phyloP scores from a whole-genome alignment of 2,329 filamentous ascomycete genomes.

The Botrytis hyacinthi region DNA sequence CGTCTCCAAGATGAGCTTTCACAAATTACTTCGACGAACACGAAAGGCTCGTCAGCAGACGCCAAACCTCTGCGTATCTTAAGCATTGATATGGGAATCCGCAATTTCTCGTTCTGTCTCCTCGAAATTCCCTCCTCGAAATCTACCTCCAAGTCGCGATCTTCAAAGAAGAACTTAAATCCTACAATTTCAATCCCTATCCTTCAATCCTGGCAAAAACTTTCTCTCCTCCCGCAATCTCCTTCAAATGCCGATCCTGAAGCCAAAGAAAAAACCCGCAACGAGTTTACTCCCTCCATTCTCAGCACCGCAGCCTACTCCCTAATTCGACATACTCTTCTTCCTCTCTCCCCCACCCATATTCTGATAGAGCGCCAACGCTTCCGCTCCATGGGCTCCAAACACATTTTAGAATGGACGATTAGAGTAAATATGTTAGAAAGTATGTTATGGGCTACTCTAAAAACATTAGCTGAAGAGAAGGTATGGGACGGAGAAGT shows the following conservation, averaged over 20 bases:
- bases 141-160: neutral
- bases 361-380: slow-evolving; percentile 67
- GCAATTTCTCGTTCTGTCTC: slow-evolving; percentile 74
- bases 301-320: slow-evolving; percentile 56
- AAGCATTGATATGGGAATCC: slow-evolving; percentile 82
- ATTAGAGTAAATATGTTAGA: slow-evolving; percentile 79
- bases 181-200: neutral
- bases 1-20: slow-evolving; percentile 47
- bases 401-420: slow-evolving; percentile 77
- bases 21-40: neutral
- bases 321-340: slow-evolving; percentile 48
- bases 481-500: slow-evolving; percentile 47
- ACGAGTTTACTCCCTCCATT: slow-evolving; percentile 52
- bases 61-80: slow-evolving; percentile 50
- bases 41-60: slow-evolving; percentile 26
- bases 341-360: slow-evolving; percentile 58
- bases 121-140: slow-evolving; percentile 40
- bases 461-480: slow-evolving; percentile 54
- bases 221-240: slow-evolving; percentile 25
- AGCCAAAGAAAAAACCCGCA: slow-evolving; percentile 25
- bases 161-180: neutral
- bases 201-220: slow-evolving; percentile 20
- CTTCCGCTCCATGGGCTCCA: slow-evolving; percentile 60
- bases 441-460: slow-evolving; percentile 72
- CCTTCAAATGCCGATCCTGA: slow-evolving; percentile 16